phyloP scores from a whole-genome alignment of 768 basidiomycete species.

The Gelatoporia subvermispora region DNA sequence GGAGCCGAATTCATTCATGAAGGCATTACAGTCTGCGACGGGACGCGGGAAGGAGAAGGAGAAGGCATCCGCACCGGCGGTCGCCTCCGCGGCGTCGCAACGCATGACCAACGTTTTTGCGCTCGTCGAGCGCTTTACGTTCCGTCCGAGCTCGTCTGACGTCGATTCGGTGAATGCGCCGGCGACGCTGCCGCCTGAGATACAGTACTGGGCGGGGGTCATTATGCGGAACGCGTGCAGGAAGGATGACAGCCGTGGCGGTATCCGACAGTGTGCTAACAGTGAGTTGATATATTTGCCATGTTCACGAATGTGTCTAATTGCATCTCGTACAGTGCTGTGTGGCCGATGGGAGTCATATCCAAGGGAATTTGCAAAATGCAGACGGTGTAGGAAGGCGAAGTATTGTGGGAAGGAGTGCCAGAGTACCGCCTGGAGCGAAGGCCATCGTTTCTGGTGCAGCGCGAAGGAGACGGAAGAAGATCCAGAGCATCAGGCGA shows the following conservation, averaged over 20 bases:
- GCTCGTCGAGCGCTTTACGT: slow-evolving; percentile 94
- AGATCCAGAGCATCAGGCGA: slow-evolving; percentile 19
- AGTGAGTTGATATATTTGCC: slow-evolving; percentile 46
- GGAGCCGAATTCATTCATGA: slow-evolving; percentile 40
- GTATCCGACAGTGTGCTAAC: slow-evolving; percentile 96
- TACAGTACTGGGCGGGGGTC: slow-evolving; percentile 99
- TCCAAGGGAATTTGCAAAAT: slow-evolving; percentile 96
- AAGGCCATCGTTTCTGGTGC: slow-evolving; percentile 95
- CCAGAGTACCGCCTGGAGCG: slow-evolving; percentile 94
- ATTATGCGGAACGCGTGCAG: slow-evolving; percentile 99
- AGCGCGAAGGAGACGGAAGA: slow-evolving; percentile 58
- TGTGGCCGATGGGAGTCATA: slow-evolving; percentile 93
- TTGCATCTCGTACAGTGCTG: slow-evolving; percentile 51
- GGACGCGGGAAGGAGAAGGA: slow-evolving; percentile 46
- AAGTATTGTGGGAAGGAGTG: slow-evolving; percentile 99
- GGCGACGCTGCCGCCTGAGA: slow-evolving; percentile 77
- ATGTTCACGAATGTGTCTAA: slow-evolving; percentile 2
- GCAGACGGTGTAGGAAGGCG: slow-evolving; percentile 90
- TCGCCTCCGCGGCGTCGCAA: slow-evolving; percentile 22
- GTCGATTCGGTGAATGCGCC: slow-evolving; percentile 62
- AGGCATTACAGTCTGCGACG: slow-evolving; percentile 37
- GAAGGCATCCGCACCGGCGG: slow-evolving; percentile 22
- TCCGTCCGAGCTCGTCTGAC: slow-evolving; percentile 83
- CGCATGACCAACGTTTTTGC: slow-evolving; percentile 91
- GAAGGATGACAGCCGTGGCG: slow-evolving; percentile 90